Evolutionary conservation across 345 rosid species (phyloP), one percentile per base, ranked within the genome.

Genomic region (Barbarea vulgaris): DNA sequence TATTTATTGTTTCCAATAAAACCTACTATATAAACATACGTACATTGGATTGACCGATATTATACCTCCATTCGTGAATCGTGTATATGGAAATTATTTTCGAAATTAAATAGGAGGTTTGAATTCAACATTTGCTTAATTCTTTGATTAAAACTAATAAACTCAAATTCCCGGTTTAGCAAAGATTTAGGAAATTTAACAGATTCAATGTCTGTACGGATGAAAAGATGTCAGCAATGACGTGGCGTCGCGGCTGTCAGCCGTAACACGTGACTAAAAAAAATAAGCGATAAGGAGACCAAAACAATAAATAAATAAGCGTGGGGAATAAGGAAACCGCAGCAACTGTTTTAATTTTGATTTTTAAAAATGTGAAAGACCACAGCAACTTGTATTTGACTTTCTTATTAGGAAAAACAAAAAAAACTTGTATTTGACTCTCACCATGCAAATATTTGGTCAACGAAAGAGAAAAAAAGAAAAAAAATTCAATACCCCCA

Each of bases 361-460:
- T 0, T n/a, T 48, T 24, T 3, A 33, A n/a, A n/a, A n/a, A 63
- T 52, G 44, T 5, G 41, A 24, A 69, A 56, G 33, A 73, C 34
- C 24, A 41, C n/a, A 59, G 2, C 74, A 69, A 76, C 69, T 76
- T 69, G 71, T 25, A 17, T 60, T 75, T 75, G 79, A 76, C 79
- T 69, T 9, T 75, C 39, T n/a, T n/a, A n/a, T n/a, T n/a, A n/a
- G n/a, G n/a, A n/a, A n/a, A n/a, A n/a, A n/a, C n/a, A n/a, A n/a
- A n/a, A n/a, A n/a, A n/a, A 69, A 76, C 69, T 76, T 69, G 71
- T 25, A 17, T 60, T 75, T 75, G 79, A 76, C 79, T 69, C 11
- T 75, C 39, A 74, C 52, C 41, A 64, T 47, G 33, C 37, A 67
- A 67, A 12, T 18, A 30, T 66, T 65, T 30, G 11, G 19, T 31